Base-by-base conservation (phyloP, 2,329 filamentous ascomycete genomes). In the Botrytis fabae region DNA sequence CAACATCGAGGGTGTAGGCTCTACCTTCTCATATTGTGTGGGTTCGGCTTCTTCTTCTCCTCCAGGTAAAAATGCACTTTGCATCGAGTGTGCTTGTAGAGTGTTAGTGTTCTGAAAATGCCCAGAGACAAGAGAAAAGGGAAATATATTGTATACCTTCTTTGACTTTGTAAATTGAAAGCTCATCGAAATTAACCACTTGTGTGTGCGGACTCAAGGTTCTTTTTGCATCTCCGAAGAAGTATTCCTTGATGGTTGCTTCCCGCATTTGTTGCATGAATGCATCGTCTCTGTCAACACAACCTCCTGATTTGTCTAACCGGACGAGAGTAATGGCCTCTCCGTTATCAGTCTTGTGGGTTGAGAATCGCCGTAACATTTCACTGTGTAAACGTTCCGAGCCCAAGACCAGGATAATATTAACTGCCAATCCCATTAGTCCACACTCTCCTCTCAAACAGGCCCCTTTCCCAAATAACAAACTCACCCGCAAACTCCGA, bases 131-230 rank as follows among this genome's bases (percentile, higher is more conserved):
- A 16, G n/a, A 12, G 2, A 32, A 51, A 46, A 48, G 40, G 51
- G 9, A 68, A 9, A 40, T 32, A 20, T 25, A 69, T 57, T 9
- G 18, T 48, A 75, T 84, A 89, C 91, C 82, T 73, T 92, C 87
- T 6, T 87, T 86, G 42, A 92, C 85, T 75, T 88, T 89, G 84
- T 93, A 97, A 61, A 98, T 87, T 2, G 89, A 86, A 57, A 98
- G 81, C 14, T 90, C 89, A 73, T 90, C 86, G 80, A 94, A 96
- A 75, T 94, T 91, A 7, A 97, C 89, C 74, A 92, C 92, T 79
- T 97, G 93, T 10, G 94, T 97, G 78, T 95, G 92, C 0, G 96
- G 96, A 63, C 93, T 96, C 2, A 99, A 85, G 0, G 93, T 92
- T 73, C 92, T 88, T 75, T 89, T 90, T 1, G 87, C 83, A 75